A percentile compares a stretch with the other conserved stretches of the same genome.
phyloP scores from a whole-genome alignment of 352 stramenopile species.

The Peronospora belbahrii region DNA sequence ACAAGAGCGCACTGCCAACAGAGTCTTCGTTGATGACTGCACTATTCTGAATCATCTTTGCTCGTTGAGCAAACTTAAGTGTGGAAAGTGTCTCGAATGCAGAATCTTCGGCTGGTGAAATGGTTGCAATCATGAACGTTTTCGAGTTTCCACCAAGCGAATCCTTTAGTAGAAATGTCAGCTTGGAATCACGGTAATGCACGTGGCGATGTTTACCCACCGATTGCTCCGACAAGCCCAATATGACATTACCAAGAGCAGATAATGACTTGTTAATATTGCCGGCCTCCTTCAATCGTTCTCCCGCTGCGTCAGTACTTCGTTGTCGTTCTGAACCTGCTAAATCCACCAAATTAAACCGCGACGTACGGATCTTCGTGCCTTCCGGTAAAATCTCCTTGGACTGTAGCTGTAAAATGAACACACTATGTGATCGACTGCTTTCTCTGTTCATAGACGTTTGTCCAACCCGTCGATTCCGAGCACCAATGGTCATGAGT shows the following conservation, averaged over 20 bases:
- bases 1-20: slow-evolving; percentile 41
- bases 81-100: slow-evolving; percentile 79
- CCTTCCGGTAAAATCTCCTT: slow-evolving; percentile 49
- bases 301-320: slow-evolving; percentile 91
- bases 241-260: slow-evolving; percentile 93
- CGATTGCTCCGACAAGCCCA: slow-evolving; percentile 75
- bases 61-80: slow-evolving; percentile 78
- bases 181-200: slow-evolving; percentile 81
- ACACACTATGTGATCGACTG: slow-evolving; percentile 79
- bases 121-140: slow-evolving; percentile 81
- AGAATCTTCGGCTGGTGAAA: slow-evolving; percentile 80
- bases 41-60: slow-evolving; percentile 83
- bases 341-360: slow-evolving; percentile 97
- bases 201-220: slow-evolving; percentile 76
- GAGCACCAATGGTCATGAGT: slow-evolving; percentile 65
- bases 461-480: slow-evolving; percentile 72
- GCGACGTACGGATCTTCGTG: slow-evolving; percentile 73
- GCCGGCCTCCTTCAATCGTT: slow-evolving; percentile 93
- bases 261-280: slow-evolving; percentile 97
- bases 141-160: slow-evolving; percentile 82
- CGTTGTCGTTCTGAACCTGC: slow-evolving; percentile 95
- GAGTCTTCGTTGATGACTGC: slow-evolving; percentile 81
- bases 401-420: slow-evolving; percentile 73
- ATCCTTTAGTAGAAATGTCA: slow-evolving; percentile 82
- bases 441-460: slow-evolving; percentile 85